Conservation (phyloP, 2,329 filamentous ascomycete species). For the Arthrobotrys entomopaga region DNA sequence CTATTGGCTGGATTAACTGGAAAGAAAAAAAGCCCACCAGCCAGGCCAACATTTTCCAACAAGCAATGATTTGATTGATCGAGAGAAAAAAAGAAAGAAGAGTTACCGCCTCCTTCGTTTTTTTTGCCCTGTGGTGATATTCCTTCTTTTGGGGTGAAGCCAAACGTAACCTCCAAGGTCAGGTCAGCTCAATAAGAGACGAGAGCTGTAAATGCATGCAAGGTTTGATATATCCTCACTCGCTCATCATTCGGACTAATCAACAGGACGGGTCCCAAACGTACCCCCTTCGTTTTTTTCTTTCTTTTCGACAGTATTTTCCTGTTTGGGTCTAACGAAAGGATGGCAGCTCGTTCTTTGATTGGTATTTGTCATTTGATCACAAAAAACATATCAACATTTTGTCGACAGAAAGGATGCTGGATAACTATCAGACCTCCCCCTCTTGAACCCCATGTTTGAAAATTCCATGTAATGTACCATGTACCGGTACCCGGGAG, state of each 20-base stretch:
- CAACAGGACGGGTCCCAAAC: no score
- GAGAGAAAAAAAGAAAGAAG: not conserved
- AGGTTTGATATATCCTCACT: slow-evolving; percentile 38
- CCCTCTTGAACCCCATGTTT: slow-evolving; percentile 5
- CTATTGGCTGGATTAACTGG: slow-evolving; percentile 42
- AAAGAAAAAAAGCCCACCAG: slow-evolving; percentile 22
- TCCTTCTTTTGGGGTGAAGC: no score
- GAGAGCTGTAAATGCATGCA: slow-evolving; percentile 32
- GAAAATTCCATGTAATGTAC: not conserved
- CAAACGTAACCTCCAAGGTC: not conserved
- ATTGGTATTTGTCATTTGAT: slow-evolving; percentile 54
- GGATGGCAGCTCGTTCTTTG: slow-evolving; percentile 32
- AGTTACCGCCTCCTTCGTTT: slow-evolving; percentile 37
- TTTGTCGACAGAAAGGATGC: slow-evolving; percentile 18
- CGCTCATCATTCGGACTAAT: not conserved
- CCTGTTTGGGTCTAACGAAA: slow-evolving; percentile 45
- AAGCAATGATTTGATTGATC: slow-evolving; percentile 2
- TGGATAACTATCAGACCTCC: no score
- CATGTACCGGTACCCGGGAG: slow-evolving; percentile 33
- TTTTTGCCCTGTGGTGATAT: slow-evolving; percentile 20
- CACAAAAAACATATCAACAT: slow-evolving; percentile 39
- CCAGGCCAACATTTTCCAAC: slow-evolving; percentile 37
- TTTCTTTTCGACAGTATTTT: slow-evolving; percentile 18
- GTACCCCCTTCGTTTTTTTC: not conserved
- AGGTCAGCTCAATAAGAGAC: not conserved